A percentile compares a stretch with the other conserved stretches of the same genome.
Evolutionary conservation across 1,284 basidiomycete genomes (phyloP).

Genomic region (Rhodotorula mucilaginosa): DNA sequence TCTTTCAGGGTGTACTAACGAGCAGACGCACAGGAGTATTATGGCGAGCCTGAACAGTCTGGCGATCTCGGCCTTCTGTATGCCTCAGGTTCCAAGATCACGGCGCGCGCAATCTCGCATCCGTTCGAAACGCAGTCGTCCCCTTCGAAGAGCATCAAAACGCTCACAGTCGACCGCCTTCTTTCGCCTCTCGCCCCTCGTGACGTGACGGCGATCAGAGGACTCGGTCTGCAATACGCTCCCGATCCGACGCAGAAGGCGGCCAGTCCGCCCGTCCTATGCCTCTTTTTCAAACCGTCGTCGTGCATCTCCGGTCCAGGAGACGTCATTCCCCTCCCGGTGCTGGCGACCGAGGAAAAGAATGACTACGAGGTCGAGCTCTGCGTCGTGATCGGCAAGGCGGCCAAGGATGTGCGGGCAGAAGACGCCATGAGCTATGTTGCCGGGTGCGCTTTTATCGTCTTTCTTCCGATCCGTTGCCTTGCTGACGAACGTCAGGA

Average conservation of each 20-base stretch:
- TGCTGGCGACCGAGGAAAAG: slow-evolving; percentile 20
- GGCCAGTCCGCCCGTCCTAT: slow-evolving; percentile 25
- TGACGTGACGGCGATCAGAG: slow-evolving; percentile 61
- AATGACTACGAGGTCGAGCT: slow-evolving; percentile 84
- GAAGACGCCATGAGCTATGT: slow-evolving; percentile 75
- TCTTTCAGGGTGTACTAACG: too few relatives aligned
- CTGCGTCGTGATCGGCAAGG: slow-evolving; percentile 76
- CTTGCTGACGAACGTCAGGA: accelerated
- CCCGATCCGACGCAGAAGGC: slow-evolving; percentile 58
- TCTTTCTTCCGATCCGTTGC: neutral
- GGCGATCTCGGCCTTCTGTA: slow-evolving; percentile 43
- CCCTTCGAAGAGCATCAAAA: slow-evolving; percentile 53
- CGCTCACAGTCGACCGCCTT: slow-evolving; percentile 67
- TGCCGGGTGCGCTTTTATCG: slow-evolving; percentile 51
- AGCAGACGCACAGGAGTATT: slow-evolving; percentile 51
- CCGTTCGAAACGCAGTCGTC: slow-evolving; percentile 53
- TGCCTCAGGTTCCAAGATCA: slow-evolving; percentile 57
- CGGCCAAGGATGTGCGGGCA: slow-evolving; percentile 71
- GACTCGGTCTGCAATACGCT: slow-evolving; percentile 74
- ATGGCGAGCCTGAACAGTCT: slow-evolving; percentile 71
- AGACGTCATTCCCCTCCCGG: slow-evolving; percentile 36
- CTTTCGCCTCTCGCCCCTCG: slow-evolving; percentile 64
- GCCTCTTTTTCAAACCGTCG: slow-evolving; percentile 76
- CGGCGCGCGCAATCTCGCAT: slow-evolving; percentile 63
- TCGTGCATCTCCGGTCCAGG: slow-evolving; percentile 68